phyloP scores from a whole-genome alignment of 176 grass and related monocot genomes.

The Alopecurus myosuroides region DNA sequence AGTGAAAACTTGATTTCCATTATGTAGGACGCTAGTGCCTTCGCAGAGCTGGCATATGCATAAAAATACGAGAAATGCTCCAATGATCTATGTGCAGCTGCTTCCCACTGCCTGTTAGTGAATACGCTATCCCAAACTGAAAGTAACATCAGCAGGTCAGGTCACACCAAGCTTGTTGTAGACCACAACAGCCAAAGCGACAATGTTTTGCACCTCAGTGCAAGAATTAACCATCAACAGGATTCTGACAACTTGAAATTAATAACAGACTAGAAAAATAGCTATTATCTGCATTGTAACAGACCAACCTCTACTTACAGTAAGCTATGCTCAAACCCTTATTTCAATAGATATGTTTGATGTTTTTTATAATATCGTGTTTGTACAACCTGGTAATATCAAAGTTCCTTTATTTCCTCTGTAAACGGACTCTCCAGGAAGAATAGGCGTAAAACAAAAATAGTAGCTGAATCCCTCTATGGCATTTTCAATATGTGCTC shows the following conservation, averaged over 20 bases:
- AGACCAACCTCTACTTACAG: neutral
- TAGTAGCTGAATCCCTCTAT: too few relatives aligned
- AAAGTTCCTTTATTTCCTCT: too few relatives aligned
- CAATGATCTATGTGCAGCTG: neutral
- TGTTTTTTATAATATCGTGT: slow-evolving; percentile 29
- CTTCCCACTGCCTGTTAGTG: neutral
- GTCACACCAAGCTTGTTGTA: neutral
- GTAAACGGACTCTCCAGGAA: too few relatives aligned
- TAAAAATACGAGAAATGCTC: too few relatives aligned
- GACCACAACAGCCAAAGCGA: too few relatives aligned
- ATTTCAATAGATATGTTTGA: neutral
- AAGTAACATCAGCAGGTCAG: neutral
- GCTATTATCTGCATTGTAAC: neutral
- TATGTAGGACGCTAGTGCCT: neutral
- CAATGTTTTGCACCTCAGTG: too few relatives aligned
- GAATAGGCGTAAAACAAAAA: too few relatives aligned
- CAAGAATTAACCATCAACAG: too few relatives aligned
- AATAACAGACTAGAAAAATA: neutral
- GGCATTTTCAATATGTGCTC: too few relatives aligned
- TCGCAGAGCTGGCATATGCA: neutral
- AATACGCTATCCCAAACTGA: neutral
- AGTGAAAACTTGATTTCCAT: neutral
- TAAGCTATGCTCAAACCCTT: slow-evolving; percentile 6
- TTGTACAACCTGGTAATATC: too few relatives aligned
- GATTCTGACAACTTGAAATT: too few relatives aligned